Conservation (phyloP, 805 yeast genomes). For the Candida fluviatilis region DNA sequence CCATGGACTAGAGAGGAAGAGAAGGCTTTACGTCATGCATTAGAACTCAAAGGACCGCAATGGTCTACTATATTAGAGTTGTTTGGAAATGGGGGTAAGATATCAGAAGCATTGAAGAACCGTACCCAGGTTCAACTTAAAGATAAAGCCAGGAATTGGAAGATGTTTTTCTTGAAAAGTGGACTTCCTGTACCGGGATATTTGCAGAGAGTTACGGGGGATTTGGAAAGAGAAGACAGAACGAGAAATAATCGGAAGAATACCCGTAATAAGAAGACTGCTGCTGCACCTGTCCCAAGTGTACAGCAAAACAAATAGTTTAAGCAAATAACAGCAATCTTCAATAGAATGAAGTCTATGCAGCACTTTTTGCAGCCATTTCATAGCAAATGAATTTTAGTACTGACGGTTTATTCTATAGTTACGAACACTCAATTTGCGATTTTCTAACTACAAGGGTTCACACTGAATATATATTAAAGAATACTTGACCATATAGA, state of each 20-base stretch:
- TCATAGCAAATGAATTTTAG: too few relatives aligned
- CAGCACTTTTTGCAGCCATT: too few relatives aligned
- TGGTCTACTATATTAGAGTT: conserved; percentile 89
- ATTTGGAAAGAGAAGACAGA: conserved; percentile 53
- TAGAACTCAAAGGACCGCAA: conserved; percentile 82
- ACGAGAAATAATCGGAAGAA: conserved; percentile 26
- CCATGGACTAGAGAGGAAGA: conserved; percentile 92
- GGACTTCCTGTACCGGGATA: conserved; percentile 78
- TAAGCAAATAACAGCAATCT: background rate
- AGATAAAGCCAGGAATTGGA: conserved; percentile 96
- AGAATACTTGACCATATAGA: background rate
- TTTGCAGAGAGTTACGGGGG: conserved; percentile 84
- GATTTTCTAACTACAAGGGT: too few relatives aligned
- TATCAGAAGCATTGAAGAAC: conserved; percentile 78
- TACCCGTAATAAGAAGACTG: conserved; percentile 28
- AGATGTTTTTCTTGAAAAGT: conserved; percentile 74
- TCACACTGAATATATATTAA: too few relatives aligned
- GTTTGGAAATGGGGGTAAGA: conserved; percentile 92
- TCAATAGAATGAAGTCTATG: too few relatives aligned
- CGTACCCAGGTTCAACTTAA: conserved; percentile 89
- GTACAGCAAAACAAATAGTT: conserved; percentile 4
- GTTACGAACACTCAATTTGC: too few relatives aligned
- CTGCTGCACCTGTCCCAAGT: conserved; percentile 38
- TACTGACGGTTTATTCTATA: too few relatives aligned
- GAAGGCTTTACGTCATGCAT: conserved; percentile 72